A percentile compares a stretch with the other conserved stretches of the same genome.
Evolutionary conservation across 306 rosid species (phyloP).

Genomic region (Cucurbita argyrosperma): DNA sequence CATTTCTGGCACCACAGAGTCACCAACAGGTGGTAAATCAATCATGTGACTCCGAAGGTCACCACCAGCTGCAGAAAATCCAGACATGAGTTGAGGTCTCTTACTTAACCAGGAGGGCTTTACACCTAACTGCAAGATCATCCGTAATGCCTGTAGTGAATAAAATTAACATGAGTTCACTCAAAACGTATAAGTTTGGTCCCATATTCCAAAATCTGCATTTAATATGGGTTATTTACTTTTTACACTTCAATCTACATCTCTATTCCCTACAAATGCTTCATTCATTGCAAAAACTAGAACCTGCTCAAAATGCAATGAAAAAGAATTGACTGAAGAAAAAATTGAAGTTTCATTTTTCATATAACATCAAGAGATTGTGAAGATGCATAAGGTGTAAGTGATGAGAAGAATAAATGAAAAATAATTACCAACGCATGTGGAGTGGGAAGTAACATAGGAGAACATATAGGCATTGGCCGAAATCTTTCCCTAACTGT

Average conservation of each 20-base stretch:
- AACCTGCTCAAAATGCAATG: background rate
- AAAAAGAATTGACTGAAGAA: background rate
- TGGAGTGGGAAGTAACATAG: slow-evolving; percentile 80
- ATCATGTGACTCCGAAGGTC: slow-evolving; percentile 85
- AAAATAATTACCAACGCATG: slow-evolving; percentile 74
- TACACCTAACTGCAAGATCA: slow-evolving; percentile 91
- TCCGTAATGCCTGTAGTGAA: slow-evolving; percentile 63
- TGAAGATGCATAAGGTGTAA: background rate
- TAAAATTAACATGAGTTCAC: slow-evolving; percentile 7
- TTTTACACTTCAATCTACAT: background rate
- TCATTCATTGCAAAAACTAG: background rate
- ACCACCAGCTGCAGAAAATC: slow-evolving; percentile 42
- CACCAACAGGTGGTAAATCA: slow-evolving; percentile 62
- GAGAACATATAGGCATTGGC: slow-evolving; percentile 89
- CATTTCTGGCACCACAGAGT: slow-evolving; percentile 85
- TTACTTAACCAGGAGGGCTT: slow-evolving; percentile 80
- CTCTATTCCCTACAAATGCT: background rate
- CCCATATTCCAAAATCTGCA: background rate
- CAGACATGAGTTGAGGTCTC: slow-evolving; percentile 72
- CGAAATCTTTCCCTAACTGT: slow-evolving; percentile 65
- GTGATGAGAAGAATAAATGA: slow-evolving; percentile 10
- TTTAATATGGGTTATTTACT: background rate
- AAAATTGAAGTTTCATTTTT: background rate
- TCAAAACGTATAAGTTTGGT: background rate
- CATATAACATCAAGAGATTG: background rate